Evolutionary conservation across 2,329 filamentous ascomycete species (phyloP), one percentile per base, ranked within the genome.

Genomic region (Coniochaeta prunicola): DNA sequence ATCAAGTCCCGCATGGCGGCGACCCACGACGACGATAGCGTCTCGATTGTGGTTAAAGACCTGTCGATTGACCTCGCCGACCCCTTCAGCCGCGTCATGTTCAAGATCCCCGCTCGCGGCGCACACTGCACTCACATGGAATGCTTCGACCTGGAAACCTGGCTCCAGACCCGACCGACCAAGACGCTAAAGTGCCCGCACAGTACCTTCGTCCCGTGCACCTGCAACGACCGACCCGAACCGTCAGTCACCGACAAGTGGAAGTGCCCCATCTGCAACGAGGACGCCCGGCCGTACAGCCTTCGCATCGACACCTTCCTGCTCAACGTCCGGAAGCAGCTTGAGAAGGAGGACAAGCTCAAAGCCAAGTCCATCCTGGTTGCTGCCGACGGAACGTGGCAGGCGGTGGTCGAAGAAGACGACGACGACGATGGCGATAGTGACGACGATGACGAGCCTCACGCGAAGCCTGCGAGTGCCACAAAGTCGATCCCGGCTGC

Each of bases 111-210:
- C 1, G 90, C 87, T 1, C 87, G 92, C 30, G 86, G 91, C 28
- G 75, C 67, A 8, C 65, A 71, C 3, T 99, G 94, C 70, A 76
- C 77, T 26, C 93, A 99, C 69, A 76, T 88, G 36, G 91, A 97
- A 68, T 96, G 92, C 69, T 97, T 97, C 69, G 93, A 97, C 69
- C 83, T 97, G 8, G 82, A 89, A 21, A 92, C 84, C 0, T 97
- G 91, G 76, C 80, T 99, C 9, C 72, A 78, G 15, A 90, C 88
- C 5, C 84, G 90, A 45, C 76, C 78, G 5, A 73, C 74, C 15
- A 80, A 79, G 61, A 69, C 73, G 26, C 64, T 63, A 26, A 65
- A 64, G 31, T 79, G 76, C 64, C 65, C 67, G 56, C 69, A 76
- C 56, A 57, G 50, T 19, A 59, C 26, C 62, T 55, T 55, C 33